Evolutionary conservation across 768 basidiomycete genomes (phyloP).

Genomic region (Calvatia gigantea): DNA sequence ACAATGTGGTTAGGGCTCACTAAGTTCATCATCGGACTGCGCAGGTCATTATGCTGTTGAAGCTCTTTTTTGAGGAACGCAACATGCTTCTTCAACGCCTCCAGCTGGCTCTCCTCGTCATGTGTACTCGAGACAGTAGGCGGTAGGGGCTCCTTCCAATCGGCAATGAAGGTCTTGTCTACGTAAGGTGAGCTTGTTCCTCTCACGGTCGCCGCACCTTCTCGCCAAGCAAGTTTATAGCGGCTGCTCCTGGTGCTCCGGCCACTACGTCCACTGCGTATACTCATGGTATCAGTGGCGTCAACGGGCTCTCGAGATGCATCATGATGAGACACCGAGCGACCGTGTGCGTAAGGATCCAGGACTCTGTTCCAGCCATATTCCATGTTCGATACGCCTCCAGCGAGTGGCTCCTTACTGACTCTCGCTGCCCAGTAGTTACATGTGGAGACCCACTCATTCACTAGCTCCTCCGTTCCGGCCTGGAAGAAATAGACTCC

Average conservation of each 20-base stretch:
- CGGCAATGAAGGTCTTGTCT: slow-evolving; percentile 78
- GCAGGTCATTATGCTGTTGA: slow-evolving; percentile 77
- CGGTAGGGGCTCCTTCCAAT: slow-evolving; percentile 91
- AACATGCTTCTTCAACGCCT: slow-evolving; percentile 84
- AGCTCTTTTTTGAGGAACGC: slow-evolving; percentile 71
- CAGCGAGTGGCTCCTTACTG: slow-evolving; percentile 91
- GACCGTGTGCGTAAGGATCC: slow-evolving; percentile 47
- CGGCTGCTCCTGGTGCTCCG: slow-evolving; percentile 61
- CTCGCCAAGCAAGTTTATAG: slow-evolving; percentile 62
- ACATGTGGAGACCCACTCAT: slow-evolving; percentile 98
- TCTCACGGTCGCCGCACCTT: slow-evolving; percentile 63
- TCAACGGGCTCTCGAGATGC: slow-evolving; percentile 39
- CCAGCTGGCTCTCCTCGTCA: slow-evolving; percentile 91
- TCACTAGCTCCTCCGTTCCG: slow-evolving; percentile 97
- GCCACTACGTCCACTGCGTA: slow-evolving; percentile 58
- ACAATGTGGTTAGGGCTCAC: slow-evolving; percentile 35
- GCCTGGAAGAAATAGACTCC: slow-evolving; percentile 98
- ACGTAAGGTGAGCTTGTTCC: slow-evolving; percentile 67
- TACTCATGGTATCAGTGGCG: slow-evolving; percentile 55
- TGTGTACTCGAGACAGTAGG: slow-evolving; percentile 81
- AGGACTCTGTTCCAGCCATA: slow-evolving; percentile 92
- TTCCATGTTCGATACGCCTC: slow-evolving; percentile 99
- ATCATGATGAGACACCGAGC: slow-evolving; percentile 59
- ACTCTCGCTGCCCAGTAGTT: slow-evolving; percentile 99
- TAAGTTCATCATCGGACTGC: slow-evolving; percentile 77